Percentiles rank a stretch among this genome's conserved stretches.
Evolutionary conservation across 148 eudicot species (phyloP).

Genomic region (Spergularia bocconei): DNA sequence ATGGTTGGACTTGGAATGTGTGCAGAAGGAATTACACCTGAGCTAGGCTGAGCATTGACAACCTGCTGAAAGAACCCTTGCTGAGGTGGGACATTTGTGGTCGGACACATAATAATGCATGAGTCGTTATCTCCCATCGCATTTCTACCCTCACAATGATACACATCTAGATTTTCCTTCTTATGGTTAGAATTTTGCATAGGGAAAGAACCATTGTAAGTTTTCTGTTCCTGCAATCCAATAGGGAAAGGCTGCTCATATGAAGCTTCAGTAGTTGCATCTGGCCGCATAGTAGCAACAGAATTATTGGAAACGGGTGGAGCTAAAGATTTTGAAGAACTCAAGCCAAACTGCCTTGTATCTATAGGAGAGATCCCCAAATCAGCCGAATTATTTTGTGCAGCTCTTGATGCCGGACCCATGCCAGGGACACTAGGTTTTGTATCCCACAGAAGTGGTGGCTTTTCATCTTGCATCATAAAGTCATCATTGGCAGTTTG

Average conservation of each 20-base stretch:
- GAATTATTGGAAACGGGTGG: slow-evolving; percentile 27
- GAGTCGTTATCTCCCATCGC: slow-evolving; percentile 12
- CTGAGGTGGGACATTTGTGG: slow-evolving; percentile 31
- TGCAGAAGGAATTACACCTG: slow-evolving; percentile 22
- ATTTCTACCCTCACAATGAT: slow-evolving; percentile 17
- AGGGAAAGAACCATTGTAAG: slow-evolving; percentile 29
- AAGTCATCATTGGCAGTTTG: slow-evolving; percentile 21
- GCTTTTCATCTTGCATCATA: slow-evolving; percentile 24
- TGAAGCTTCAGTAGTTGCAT: slow-evolving; percentile 25
- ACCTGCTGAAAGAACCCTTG: slow-evolving; percentile 31
- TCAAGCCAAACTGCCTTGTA: slow-evolving; percentile 5
- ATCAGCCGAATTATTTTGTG: slow-evolving; percentile 24
- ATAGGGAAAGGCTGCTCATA: slow-evolving; percentile 30
- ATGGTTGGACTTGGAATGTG: slow-evolving; percentile 20
- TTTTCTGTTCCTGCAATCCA: slow-evolving; percentile 27
- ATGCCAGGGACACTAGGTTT: slow-evolving; percentile 14
- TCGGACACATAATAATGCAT: slow-evolving; percentile 9
- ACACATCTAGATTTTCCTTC: slow-evolving; percentile 17
- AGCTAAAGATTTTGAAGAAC: slow-evolving; percentile 19
- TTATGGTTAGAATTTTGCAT: slow-evolving; percentile 25
- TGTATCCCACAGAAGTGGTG: slow-evolving; percentile 28
- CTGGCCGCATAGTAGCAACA: slow-evolving; percentile 20
- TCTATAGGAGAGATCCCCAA: slow-evolving; percentile 29
- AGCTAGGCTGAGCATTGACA: slow-evolving; percentile 26
- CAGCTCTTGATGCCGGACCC: slow-evolving; percentile 26